phyloP scores from a whole-genome alignment of 495 filamentous ascomycete genomes.

The Sabuloglossum arenarium region DNA sequence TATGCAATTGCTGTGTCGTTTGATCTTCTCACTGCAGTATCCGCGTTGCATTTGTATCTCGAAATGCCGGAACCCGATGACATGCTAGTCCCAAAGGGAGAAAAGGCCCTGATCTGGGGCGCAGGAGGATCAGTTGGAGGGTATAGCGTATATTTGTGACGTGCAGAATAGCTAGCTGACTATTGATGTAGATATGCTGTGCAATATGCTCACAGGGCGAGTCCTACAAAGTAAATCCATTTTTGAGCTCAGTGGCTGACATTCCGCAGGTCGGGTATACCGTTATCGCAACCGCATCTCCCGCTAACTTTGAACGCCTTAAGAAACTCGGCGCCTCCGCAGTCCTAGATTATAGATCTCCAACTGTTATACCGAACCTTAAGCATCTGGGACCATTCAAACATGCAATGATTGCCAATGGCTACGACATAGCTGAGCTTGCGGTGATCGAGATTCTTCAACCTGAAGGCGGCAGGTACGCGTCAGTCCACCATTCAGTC shows the following conservation, averaged over 20 bases:
- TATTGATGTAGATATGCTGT: not conserved
- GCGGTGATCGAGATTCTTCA: constrained; percentile 8
- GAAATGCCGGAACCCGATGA: constrained; percentile 8
- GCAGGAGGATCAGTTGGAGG: constrained; percentile 11
- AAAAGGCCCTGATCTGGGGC: constrained; percentile 5
- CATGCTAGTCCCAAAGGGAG: constrained; percentile 3
- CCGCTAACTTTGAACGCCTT: constrained; percentile 7
- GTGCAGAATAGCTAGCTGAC: constrained; percentile 3
- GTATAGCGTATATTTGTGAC: constrained; percentile 7
- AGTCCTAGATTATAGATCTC: constrained; percentile 10
- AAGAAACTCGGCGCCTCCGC: constrained; percentile 10
- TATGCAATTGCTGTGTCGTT: constrained; percentile 10
- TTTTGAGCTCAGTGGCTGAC: constrained; percentile 4
- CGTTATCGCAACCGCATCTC: constrained; percentile 10
- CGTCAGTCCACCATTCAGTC: constrained; percentile 7
- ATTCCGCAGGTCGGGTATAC: constrained; percentile 11
- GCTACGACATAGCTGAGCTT: constrained; percentile 9
- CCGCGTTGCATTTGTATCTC: constrained; percentile 5
- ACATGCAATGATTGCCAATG: constrained; percentile 9
- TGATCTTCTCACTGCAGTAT: constrained; percentile 11
- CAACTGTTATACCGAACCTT: constrained; percentile 5
- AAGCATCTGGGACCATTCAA: constrained; percentile 9
- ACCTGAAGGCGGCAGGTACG: constrained; percentile 9
- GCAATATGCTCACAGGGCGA: constrained; percentile 8
- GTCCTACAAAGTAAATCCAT: constrained; percentile 1